Conservation (phyloP, 208 protist genomes). For the Blastocrithidia nonstop region DNA sequence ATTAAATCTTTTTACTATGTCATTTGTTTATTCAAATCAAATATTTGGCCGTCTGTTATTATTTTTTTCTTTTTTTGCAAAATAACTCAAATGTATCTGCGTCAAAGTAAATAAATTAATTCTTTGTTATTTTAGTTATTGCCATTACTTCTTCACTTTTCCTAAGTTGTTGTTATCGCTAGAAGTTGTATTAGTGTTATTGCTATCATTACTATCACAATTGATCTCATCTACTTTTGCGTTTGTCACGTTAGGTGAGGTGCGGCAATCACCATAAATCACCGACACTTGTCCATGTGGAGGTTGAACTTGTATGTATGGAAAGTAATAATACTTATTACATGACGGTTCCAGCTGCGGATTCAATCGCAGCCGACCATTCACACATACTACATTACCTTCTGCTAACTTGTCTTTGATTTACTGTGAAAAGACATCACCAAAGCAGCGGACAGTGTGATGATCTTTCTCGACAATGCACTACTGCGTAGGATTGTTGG, state of each 20-base stretch:
- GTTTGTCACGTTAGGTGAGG: conserved; percentile 21
- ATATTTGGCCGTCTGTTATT: too few relatives aligned
- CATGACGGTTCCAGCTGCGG: conserved; percentile 76
- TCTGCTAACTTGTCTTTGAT: conserved; percentile 57
- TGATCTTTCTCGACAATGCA: conserved; percentile 85
- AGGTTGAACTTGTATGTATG: conserved; percentile 80
- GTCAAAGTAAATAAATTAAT: too few relatives aligned
- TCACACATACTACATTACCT: conserved; percentile 77
- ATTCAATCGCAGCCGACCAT: conserved; percentile 72
- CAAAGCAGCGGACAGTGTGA: conserved; percentile 83
- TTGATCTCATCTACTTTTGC: neutral
- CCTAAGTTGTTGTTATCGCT: too few relatives aligned
- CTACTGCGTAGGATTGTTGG: conserved; percentile 44
- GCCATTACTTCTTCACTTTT: too few relatives aligned
- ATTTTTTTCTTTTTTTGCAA: too few relatives aligned
- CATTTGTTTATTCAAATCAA: too few relatives aligned
- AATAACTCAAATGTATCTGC: too few relatives aligned
- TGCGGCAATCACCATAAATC: conserved; percentile 57
- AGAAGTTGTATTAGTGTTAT: too few relatives aligned
- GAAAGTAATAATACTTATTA: conserved; percentile 87
- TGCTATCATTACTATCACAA: neutral
- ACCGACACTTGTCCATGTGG: conserved; percentile 78
- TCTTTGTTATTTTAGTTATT: too few relatives aligned
- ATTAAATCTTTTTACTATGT: too few relatives aligned
- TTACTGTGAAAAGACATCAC: conserved; percentile 74